Conservation (phyloP, 805 yeast species). For the Groenewaldozyma tartarivorans region DNA sequence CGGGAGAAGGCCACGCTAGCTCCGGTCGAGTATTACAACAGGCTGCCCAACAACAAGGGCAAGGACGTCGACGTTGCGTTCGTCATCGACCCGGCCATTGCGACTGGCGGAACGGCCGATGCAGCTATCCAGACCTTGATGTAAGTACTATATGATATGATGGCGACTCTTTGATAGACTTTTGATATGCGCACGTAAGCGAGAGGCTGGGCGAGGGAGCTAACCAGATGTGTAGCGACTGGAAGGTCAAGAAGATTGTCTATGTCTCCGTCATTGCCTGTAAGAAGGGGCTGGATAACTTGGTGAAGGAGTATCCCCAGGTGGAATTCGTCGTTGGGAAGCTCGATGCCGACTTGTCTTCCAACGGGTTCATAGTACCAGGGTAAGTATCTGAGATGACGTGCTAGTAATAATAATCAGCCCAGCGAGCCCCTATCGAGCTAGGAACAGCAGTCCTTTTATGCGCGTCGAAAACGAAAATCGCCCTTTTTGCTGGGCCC, state of each 20-base stretch:
- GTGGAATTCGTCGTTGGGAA: constrained; percentile 23
- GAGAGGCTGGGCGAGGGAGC: neutral
- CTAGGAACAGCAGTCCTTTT: no score
- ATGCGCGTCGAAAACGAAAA: no score
- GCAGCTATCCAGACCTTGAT: constrained; percentile 25
- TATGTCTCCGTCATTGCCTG: constrained; percentile 21
- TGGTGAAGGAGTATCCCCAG: constrained; percentile 15
- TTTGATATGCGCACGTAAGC: no score
- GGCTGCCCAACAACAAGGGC: constrained; percentile 19
- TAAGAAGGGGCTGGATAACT: constrained; percentile 16
- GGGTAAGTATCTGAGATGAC: constrained; percentile 14
- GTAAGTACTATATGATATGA: no score
- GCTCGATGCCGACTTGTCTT: constrained; percentile 19
- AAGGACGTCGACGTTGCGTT: constrained; percentile 18
- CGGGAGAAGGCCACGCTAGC: constrained; percentile 23
- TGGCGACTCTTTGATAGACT: no score
- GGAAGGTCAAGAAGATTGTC: constrained; percentile 25
- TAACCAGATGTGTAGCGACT: constrained; percentile 14
- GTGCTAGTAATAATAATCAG: no score
- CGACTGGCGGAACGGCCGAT: constrained; percentile 29
- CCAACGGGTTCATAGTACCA: constrained; percentile 24
- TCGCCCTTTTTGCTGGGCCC: no score
- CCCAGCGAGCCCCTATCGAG: no score
- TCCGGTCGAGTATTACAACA: constrained; percentile 28
- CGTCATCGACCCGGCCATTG: constrained; percentile 27